phyloP scores from a whole-genome alignment of 202 grass and related monocot species.

The Panicum virgatum region DNA sequence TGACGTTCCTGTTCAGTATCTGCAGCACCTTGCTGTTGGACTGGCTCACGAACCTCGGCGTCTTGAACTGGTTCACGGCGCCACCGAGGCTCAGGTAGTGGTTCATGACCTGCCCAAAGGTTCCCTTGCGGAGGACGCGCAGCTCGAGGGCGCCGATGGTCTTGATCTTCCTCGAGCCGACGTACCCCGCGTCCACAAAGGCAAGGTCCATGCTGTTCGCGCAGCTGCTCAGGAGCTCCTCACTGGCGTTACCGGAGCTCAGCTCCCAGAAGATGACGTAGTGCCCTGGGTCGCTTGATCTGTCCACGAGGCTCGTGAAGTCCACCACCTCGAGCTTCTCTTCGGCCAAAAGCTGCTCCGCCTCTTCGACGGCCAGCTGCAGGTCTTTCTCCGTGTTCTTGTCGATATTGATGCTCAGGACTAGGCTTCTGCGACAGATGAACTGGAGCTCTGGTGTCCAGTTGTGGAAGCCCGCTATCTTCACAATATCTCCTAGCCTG shows the following conservation, averaged over 20 bases:
- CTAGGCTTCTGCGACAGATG: conserved; percentile 71
- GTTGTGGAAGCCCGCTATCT: conserved; percentile 75
- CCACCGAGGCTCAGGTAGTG: conserved; percentile 68
- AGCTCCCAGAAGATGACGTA: conserved; percentile 96
- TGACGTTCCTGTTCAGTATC: conserved; percentile 65
- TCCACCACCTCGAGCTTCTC: conserved; percentile 85
- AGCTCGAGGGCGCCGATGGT: conserved; percentile 80
- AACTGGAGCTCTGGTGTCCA: conserved; percentile 72
- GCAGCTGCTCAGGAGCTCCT: conserved; percentile 61
- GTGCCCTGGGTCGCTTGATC: conserved; percentile 52
- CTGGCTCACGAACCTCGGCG: conserved; percentile 62
- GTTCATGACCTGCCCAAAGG: conserved; percentile 67
- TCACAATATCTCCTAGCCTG: conserved; percentile 74
- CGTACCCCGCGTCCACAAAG: conserved; percentile 78
- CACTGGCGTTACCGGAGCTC: conserved; percentile 33
- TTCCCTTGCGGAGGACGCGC: conserved; percentile 67
- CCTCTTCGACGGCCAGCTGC: conserved; percentile 69
- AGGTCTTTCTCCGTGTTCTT: conserved; percentile 97
- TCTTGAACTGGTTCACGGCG: conserved; percentile 89
- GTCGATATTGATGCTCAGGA: conserved; percentile 88
- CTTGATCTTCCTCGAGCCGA: conserved; percentile 66
- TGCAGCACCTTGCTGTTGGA: conserved; percentile 69
- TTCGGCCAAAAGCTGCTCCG: conserved; percentile 59
- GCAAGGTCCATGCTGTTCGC: conserved; percentile 73
- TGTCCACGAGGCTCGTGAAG: conserved; percentile 80